These are phyloP conservation scores for Trichophyton rubrum DNA, from an alignment of 2,329 filamentous ascomycete genomes.

Conservation along the genomic window DNA sequence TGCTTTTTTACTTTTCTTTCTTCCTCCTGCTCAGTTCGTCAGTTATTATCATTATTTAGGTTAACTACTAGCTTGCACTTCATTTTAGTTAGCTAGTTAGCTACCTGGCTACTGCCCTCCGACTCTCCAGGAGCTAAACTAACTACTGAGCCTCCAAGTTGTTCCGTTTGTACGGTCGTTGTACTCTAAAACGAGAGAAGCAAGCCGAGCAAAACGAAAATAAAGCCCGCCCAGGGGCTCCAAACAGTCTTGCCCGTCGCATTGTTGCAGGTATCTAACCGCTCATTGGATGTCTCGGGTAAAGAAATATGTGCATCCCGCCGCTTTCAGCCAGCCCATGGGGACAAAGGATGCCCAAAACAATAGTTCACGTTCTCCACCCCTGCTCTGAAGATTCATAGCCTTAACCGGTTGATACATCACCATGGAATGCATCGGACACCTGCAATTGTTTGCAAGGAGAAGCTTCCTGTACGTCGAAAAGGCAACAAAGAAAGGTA, in stretches of 20 bases:
- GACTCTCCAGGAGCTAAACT: neutral
- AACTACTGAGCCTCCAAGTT: neutral
- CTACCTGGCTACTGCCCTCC: neutral
- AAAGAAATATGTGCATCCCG: conserved; percentile 17
- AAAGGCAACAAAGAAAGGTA: conserved; percentile 13
- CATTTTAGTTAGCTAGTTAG: no score
- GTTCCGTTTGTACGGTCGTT: conserved; percentile 15
- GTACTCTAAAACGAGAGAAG: conserved; percentile 11
- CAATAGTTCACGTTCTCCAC: conserved; percentile 14
- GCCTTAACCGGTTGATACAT: neutral
- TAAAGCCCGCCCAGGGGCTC: neutral
- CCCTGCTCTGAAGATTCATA: neutral
- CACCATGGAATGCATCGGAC: conserved; percentile 7
- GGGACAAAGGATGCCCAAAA: conserved; percentile 25
- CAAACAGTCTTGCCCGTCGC: conserved; percentile 17
- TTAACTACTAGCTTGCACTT: no score
- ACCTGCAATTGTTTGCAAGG: conserved; percentile 16
- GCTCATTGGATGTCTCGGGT: conserved; percentile 18
- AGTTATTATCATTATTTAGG: neutral
- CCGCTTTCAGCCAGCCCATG: conserved; percentile 19
- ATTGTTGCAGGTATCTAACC: conserved; percentile 20
- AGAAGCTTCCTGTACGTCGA: conserved; percentile 3
- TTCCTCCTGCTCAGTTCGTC: neutral
- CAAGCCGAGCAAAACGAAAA: neutral
- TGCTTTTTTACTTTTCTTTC: neutral